phyloP scores from a whole-genome alignment of 495 filamentous ascomycete genomes.

The Aspergillus coremiiformis region DNA sequence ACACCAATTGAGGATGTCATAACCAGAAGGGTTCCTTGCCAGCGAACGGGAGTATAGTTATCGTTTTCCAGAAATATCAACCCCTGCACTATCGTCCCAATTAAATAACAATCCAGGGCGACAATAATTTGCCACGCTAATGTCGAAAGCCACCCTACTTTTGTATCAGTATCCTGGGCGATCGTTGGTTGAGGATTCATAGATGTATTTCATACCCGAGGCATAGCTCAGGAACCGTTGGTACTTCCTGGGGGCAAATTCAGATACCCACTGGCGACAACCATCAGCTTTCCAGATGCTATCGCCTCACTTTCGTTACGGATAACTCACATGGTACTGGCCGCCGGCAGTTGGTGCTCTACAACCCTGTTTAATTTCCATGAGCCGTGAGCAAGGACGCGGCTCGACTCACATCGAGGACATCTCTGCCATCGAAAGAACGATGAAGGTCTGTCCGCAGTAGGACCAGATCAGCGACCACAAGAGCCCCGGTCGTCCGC shows the following conservation, averaged over 20 bases:
- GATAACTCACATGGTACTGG: background rate
- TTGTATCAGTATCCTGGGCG: background rate
- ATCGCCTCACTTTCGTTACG: background rate
- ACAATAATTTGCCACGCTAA: conserved; percentile 35
- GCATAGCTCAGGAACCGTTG: conserved; percentile 31
- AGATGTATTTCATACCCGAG: background rate
- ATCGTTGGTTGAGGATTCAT: no score
- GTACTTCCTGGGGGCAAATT: conserved; percentile 14
- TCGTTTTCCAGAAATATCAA: conserved; percentile 32
- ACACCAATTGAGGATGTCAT: conserved; percentile 35
- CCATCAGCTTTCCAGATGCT: background rate
- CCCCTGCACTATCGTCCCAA: conserved; percentile 40
- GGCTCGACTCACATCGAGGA: conserved; percentile 28
- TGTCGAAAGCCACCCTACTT: conserved; percentile 39
- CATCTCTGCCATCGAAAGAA: conserved; percentile 29
- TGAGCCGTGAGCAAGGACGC: background rate
- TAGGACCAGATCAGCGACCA: conserved; percentile 22
- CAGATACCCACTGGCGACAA: conserved; percentile 19
- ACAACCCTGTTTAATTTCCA: background rate
- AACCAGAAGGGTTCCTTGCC: conserved; percentile 41
- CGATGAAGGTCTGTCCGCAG: conserved; percentile 18
- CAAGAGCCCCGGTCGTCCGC: conserved; percentile 14
- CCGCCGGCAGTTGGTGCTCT: conserved; percentile 26
- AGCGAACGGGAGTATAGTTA: conserved; percentile 26
- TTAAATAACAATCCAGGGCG: conserved; percentile 34